Evolutionary conservation across 1,139 yeast genomes (phyloP).

Genomic region (Candida freyschussii): DNA sequence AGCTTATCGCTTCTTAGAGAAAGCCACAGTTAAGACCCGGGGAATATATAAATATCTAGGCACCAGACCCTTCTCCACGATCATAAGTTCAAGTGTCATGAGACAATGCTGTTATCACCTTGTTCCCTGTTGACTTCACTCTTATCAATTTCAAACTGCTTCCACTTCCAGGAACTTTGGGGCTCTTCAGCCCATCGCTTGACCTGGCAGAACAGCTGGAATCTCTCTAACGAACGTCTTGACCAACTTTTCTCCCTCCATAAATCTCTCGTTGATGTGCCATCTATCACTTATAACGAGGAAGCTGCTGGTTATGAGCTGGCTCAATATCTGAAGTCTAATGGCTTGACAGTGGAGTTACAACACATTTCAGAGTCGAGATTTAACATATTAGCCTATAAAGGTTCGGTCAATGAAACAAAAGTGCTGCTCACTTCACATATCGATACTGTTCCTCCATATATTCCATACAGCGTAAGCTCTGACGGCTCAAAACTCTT

Average conservation of each 20-base stretch:
- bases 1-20: no score
- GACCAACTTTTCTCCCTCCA: constrained; percentile 10
- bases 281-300: constrained; percentile 22
- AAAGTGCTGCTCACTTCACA: constrained; percentile 55
- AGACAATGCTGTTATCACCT: no score
- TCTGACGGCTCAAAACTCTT: constrained; percentile 43
- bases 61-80: no score
- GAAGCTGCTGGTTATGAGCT: constrained; percentile 6
- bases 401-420: constrained; percentile 35
- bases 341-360: constrained; percentile 47
- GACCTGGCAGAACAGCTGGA: constrained; percentile 1
- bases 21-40: no score
- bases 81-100: no score
- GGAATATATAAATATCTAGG: no score
- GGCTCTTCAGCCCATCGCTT: background rate
- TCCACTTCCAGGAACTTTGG: no score
- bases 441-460: constrained; percentile 72
- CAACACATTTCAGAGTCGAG: constrained; percentile 35
- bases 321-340: constrained; percentile 30
- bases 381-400: constrained; percentile 52
- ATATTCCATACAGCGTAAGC: constrained; percentile 44
- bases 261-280: constrained; percentile 19
- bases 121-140: no score
- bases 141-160: no score
- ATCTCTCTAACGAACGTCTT: constrained; percentile 4